Percentiles rank a stretch among this genome's conserved stretches.
phyloP scores from a whole-genome alignment of 441 rosid genomes.

The Hura crepitans region DNA sequence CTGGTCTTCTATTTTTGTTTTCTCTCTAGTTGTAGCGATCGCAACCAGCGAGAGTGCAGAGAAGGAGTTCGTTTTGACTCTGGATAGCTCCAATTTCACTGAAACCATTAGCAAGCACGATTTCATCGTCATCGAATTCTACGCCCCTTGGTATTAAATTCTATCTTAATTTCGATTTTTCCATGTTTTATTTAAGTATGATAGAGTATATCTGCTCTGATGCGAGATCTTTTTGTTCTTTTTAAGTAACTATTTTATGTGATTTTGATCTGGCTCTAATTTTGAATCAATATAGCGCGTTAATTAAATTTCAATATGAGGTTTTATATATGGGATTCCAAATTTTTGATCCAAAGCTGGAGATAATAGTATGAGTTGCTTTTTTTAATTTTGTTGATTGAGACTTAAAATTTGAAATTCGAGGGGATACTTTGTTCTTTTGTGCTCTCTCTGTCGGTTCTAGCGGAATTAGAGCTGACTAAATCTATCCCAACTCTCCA shows the following conservation, averaged over 20 bases:
- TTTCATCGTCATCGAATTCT: slow-evolving; percentile 90
- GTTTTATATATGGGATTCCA: background rate
- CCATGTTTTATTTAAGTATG: background rate
- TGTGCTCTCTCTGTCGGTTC: background rate
- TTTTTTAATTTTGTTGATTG: background rate
- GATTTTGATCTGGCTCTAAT: background rate
- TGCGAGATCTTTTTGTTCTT: background rate
- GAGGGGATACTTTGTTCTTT: background rate
- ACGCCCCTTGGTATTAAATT: slow-evolving; percentile 81
- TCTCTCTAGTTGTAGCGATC: slow-evolving; percentile 35
- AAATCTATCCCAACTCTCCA: too few relatives aligned
- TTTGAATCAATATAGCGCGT: background rate
- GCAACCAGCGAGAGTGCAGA: slow-evolving; percentile 37
- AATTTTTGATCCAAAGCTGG: background rate
- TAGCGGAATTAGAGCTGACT: background rate
- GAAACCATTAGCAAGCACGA: slow-evolving; percentile 68
- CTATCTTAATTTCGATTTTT: background rate
- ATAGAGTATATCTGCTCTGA: background rate
- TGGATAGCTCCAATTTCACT: slow-evolving; percentile 77
- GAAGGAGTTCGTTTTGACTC: slow-evolving; percentile 57
- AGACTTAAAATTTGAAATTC: background rate
- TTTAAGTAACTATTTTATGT: background rate
- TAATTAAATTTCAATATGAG: background rate
- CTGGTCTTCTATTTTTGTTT: slow-evolving; percentile 35
- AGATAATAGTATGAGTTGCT: background rate